Evolutionary conservation across 768 basidiomycete genomes (phyloP).

Genomic region (Termitomyces sp.): DNA sequence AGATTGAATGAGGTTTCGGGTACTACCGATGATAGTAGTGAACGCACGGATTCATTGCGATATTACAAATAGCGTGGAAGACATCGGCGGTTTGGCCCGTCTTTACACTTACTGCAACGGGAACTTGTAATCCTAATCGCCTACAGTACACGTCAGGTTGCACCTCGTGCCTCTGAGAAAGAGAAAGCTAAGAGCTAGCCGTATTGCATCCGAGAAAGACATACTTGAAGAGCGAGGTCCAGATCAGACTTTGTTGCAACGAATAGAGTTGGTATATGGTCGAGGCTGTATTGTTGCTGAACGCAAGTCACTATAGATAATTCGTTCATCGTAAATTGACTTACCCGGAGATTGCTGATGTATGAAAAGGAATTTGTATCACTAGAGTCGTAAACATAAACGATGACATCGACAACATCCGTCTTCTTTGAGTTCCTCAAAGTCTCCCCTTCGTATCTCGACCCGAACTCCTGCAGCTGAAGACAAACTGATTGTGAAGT

Average conservation of each 20-base stretch:
- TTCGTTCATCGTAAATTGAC: constrained; percentile 3
- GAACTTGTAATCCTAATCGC: constrained; percentile 83
- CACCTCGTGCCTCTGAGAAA: constrained; percentile 83
- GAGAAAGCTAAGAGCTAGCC: constrained; percentile 5
- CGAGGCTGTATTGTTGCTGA: constrained; percentile 95
- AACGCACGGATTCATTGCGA: constrained; percentile 85
- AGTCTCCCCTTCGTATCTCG: constrained; percentile 88
- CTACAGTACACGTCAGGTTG: constrained; percentile 97
- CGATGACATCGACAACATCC: constrained; percentile 88
- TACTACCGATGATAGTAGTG: neutral
- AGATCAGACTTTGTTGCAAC: constrained; percentile 99
- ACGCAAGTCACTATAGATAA: constrained; percentile 13
- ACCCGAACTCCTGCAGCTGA: constrained; percentile 96
- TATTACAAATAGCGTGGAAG: constrained; percentile 78
- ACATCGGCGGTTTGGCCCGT: constrained; percentile 81
- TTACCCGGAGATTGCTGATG: constrained; percentile 90
- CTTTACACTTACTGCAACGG: constrained; percentile 90
- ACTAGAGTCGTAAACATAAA: constrained; percentile 95
- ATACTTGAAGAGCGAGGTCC: constrained; percentile 91
- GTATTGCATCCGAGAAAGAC: neutral
- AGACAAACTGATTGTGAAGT: neutral
- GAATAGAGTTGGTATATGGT: constrained; percentile 92
- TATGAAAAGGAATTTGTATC: constrained; percentile 99
- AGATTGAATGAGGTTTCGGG: neutral
- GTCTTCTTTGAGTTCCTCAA: constrained; percentile 87